Conservation (phyloP, 2,329 filamentous ascomycete genomes). For the Sordariomycetes sp. region DNA sequence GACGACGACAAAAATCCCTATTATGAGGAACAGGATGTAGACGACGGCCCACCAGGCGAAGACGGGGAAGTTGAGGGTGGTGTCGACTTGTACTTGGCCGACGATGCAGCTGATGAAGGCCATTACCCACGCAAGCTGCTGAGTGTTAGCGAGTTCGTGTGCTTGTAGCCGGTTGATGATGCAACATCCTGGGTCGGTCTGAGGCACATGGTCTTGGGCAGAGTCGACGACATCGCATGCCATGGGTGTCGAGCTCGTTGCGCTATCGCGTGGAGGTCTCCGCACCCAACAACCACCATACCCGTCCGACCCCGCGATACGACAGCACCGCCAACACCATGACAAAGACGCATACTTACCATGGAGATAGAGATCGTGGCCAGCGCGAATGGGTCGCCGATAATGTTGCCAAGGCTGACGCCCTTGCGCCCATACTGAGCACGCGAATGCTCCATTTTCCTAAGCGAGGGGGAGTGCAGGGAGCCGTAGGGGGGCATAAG, state of each 20-base stretch:
- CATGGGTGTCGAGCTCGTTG: background rate
- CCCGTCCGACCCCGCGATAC: background rate
- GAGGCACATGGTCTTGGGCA: background rate
- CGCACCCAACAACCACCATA: background rate
- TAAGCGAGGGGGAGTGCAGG: conserved; percentile 57
- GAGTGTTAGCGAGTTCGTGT: conserved; percentile 9
- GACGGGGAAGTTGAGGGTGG: conserved; percentile 50
- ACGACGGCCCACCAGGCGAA: conserved; percentile 88
- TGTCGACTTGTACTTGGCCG: conserved; percentile 33
- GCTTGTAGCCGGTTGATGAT: background rate
- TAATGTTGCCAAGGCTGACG: conserved; percentile 75
- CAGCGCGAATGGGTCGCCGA: conserved; percentile 92
- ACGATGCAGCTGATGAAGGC: conserved; percentile 79
- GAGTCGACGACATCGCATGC: background rate
- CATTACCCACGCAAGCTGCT: conserved; percentile 87
- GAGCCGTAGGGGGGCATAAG: conserved; percentile 67
- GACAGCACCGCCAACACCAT: background rate
- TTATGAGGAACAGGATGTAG: conserved; percentile 73
- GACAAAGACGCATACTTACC: conserved; percentile 41
- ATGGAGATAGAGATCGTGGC: conserved; percentile 85
- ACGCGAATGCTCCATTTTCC: conserved; percentile 67
- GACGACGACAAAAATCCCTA: conserved; percentile 69
- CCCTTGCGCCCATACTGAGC: conserved; percentile 38
- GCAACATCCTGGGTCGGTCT: background rate
- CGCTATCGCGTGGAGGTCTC: background rate